Evolutionary conservation across 345 rosid species (phyloP), one percentile per base, ranked within the genome.

Genomic region (Bruguiera gymnorhiza): DNA sequence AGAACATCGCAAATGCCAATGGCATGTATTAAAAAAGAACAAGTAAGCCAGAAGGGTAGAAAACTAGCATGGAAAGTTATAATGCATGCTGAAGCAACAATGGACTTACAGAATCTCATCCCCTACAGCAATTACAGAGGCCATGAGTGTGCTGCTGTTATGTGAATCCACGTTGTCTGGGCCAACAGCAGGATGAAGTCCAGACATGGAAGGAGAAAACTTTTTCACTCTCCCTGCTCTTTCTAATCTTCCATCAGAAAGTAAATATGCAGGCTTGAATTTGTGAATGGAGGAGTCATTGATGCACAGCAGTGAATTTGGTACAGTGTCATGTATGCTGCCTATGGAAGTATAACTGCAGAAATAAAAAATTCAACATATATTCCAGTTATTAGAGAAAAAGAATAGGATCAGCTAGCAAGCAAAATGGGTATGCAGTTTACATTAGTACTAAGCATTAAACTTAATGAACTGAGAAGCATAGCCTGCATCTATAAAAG

Each of bases 51-150:
- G 16, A 13, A 61, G 5, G n/a, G 29, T n/a, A 8, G 13, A 75
- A 43, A 73, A 65, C 66, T 50, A 66, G 23, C 50, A 68, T 20
- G 6, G 8, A 74, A 46, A 73, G 60, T 18, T 10, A 31, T 70
- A 57, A 46, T 53, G 26, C 43, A 51, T 64, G 16, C 19, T 36
- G 67, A 73, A 73, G 69, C 58, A 79, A 83, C 75, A 67, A 80
- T 72, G 66, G 80, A 86, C 99, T 85, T 92, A 95, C 99, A 95
- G 88, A 83, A 95, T 87, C 96, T 95, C 99, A 85, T 95, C 97
- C 15, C 98, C 98, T 32, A 95, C 96, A 64, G 88, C 86, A 67
- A 95, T 87, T 24, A 78, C 85, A 26, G 99, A 85, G 66, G 90
- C 91, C 62, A 80, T 78, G 63, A 82, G 83, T 75, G 75, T 80